Evolutionary conservation across 2,329 filamentous ascomycete genomes (phyloP).

Genomic region (Sarocladium kiliense): DNA sequence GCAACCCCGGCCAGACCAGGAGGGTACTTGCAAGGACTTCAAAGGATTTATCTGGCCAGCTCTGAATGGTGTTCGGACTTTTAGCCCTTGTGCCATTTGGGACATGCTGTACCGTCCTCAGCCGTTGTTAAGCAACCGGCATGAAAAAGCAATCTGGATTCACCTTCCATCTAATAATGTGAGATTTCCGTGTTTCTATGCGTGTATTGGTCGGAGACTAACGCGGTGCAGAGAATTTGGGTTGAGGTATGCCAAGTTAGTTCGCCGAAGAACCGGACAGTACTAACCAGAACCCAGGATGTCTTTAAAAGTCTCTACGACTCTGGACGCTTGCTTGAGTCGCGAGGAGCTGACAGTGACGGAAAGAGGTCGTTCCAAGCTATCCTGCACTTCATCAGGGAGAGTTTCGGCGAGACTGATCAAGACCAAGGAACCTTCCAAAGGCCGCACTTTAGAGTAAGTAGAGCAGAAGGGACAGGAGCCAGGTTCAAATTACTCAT

Average conservation of each 20-base stretch:
- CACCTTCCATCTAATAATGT: slow-evolving; percentile 6
- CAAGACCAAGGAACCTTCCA: neutral
- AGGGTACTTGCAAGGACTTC: neutral
- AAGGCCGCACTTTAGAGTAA: neutral
- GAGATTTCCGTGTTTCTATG: neutral
- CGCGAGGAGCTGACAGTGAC: neutral
- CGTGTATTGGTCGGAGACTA: too few relatives aligned
- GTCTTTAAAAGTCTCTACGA: slow-evolving; percentile 2
- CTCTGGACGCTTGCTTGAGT: neutral
- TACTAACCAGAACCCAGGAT: neutral
- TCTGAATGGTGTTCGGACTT: neutral
- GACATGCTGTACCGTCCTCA: neutral
- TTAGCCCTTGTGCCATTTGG: neutral
- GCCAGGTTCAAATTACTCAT: neutral
- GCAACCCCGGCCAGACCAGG: slow-evolving; percentile 1
- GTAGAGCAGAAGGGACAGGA: neutral
- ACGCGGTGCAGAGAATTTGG: neutral
- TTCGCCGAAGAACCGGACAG: neutral
- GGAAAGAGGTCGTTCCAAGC: neutral
- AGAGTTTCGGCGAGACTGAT: neutral
- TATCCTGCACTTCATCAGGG: neutral
- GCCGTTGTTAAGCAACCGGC: neutral
- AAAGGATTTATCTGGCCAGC: slow-evolving; percentile 1
- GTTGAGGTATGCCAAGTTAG: neutral
- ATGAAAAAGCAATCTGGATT: neutral